Evolutionary conservation across 75 land plant species (phyloP), one percentile per base, ranked within the genome.

Genomic region (Selaginella tamariscina): DNA sequence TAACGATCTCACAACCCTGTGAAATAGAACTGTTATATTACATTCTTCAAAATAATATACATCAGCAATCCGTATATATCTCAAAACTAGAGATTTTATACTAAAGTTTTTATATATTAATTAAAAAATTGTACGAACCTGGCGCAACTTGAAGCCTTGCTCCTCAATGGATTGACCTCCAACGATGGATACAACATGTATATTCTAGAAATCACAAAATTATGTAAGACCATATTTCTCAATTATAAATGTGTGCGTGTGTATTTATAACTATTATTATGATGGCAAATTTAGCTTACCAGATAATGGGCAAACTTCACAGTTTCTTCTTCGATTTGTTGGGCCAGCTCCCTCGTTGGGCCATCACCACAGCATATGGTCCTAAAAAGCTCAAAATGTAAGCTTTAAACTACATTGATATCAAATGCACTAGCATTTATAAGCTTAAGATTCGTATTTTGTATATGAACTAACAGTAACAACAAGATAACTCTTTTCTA

Each of bases 311-410:
- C 96, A 81, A 94, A 94, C 68, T 94, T 94, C 15, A 85, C 80
- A 69, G 98, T 94, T 77, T 94, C 98, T n/a, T 94, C 96, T 74
- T 94, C 98, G 70, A 94, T 94, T 72, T 95, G 99, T 70, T 95
- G 96, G 0, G 99, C 99, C 56, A 95, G 85, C 73, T 95, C 99
- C 29, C 99, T 75, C 27, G 99, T 95, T 9, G 99, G 99, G 99
- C 99, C 99, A 95, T 95, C 2, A 95, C 99, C 29, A 95, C 96
- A 26, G 99, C 99, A 75, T 95, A 95, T 0, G 99, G 96, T 26
- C 99, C 99, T 80, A 55, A 1, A 24, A 71, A 55, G 31, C 23
- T 63, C 28, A n/a, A n/a, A 56, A 69, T 23, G 26, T 39, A 68
- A 31, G 30, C n/a, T n/a, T n/a, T n/a, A n/a, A n/a, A n/a, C n/a